Base-by-base conservation (phyloP, 179 eudicot species). In the Sideroxylon spinosum region DNA sequence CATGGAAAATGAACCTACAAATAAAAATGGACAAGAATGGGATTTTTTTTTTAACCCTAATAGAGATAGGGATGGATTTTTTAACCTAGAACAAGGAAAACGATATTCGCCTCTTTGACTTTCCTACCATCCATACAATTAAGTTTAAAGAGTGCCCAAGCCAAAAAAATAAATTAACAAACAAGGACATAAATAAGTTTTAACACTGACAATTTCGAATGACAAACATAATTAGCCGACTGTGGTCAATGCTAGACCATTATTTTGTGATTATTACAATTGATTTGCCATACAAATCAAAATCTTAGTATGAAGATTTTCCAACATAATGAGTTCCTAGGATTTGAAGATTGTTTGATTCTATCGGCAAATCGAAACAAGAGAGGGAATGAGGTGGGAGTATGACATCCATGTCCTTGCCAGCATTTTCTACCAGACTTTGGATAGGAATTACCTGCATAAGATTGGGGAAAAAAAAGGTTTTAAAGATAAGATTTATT, bases 371-470 rank as follows among this genome's bases (percentile, higher is more conserved):
- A 76, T 88, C 90, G 16, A 87, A 80, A n/a, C 85, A 81, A 57
- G 85, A 81, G 16, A 91, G 78, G 17, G 95, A 84, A 74, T 81
- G 44, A 37, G 90, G 90, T 62, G 82, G 17, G 28, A 91, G 75
- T 23, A 37, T 37, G 16, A 86, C 77, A n/a, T 77, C 77, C 81
- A 91, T 80, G 76, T 80, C 57, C 10, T 66, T 46, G 55, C 80
- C 80, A 23, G 68, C 73, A 6, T 70, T 63, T 46, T 86, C 74
- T 28, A 89, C 50, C 63, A 78, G 75, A 68, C 71, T 79, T 59
- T 57, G 46, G 56, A 76, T 65, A 0, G 94, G 92, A 59, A 46
- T 62, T 50, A 90, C 86, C 94, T 90, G 84, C 81, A 75, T 56
- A 14, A 11, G n/a, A 44, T 9, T n/a, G 4, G 28, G 49, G 61